Percentiles rank a stretch among this genome's conserved stretches.
phyloP scores from a whole-genome alignment of 2,329 filamentous ascomycete species.

The Penicillium corylophilum region DNA sequence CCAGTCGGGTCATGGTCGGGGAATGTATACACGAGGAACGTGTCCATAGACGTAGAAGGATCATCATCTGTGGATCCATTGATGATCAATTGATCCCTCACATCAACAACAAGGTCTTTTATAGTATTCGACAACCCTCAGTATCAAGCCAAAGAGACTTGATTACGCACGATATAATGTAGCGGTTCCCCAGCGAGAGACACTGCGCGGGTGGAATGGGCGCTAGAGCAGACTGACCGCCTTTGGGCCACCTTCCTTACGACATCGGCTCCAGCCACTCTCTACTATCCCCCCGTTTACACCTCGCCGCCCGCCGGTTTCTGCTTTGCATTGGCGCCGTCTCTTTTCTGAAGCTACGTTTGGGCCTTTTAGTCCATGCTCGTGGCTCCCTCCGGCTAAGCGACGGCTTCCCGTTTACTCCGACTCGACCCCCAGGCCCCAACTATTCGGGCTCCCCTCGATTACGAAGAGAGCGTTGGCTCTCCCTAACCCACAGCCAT shows the following conservation, averaged over 20 bases:
- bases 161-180: neutral
- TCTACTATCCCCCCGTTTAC: constrained; percentile 12
- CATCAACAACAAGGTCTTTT: neutral
- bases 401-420: constrained; percentile 21
- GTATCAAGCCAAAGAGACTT: neutral
- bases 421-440: constrained; percentile 18
- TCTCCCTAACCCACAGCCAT: constrained; percentile 32
- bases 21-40: neutral
- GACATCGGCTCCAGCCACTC: constrained; percentile 26
- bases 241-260: constrained; percentile 20
- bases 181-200: neutral
- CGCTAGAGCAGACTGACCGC: constrained; percentile 25
- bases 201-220: constrained; percentile 17
- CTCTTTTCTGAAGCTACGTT: constrained; percentile 18
- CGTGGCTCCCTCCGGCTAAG: constrained; percentile 26
- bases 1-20: neutral
- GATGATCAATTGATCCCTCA: neutral
- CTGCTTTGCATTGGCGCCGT: constrained; percentile 1
- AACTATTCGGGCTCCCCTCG: constrained; percentile 20
- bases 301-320: neutral
- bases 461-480: constrained; percentile 27
- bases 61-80: neutral
- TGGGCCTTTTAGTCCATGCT: constrained; percentile 25
- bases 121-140: neutral
- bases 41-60: neutral